phyloP scores from a whole-genome alignment of 139 green algal genomes.

The Chlorella sp. region DNA sequence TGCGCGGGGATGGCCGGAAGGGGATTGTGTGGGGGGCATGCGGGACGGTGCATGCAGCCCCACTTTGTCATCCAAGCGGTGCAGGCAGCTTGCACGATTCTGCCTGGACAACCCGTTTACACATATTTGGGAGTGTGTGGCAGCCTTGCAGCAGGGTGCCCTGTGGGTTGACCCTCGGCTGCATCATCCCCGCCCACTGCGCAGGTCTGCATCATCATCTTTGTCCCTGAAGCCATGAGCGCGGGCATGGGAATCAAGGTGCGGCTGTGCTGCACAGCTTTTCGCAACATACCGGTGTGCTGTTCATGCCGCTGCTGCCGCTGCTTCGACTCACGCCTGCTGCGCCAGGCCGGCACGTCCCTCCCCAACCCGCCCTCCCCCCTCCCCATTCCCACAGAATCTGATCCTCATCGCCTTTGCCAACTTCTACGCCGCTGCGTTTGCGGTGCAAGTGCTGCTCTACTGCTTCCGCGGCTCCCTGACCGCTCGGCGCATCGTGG shows the following conservation, averaged over 20 bases:
- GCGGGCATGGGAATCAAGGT: conserved; percentile 39
- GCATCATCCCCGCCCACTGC: not conserved
- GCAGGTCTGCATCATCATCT: conserved; percentile 47
- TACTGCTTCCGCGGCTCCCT: conserved; percentile 34
- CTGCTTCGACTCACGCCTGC: too few species aligned
- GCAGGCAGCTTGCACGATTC: too few species aligned
- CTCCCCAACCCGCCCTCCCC: too few species aligned
- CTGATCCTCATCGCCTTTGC: conserved; percentile 54
- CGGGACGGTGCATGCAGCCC: not conserved
- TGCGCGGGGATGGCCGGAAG: not conserved
- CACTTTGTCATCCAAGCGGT: not conserved
- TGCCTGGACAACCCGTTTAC: too few species aligned
- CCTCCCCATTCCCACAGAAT: conserved; percentile 4
- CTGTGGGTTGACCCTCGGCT: too few species aligned
- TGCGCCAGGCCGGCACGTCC: too few species aligned
- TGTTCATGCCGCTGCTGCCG: too few species aligned
- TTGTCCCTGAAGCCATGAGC: conserved; percentile 17
- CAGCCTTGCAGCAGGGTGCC: too few species aligned
- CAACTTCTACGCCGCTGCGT: conserved; percentile 37
- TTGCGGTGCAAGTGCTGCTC: conserved; percentile 39
- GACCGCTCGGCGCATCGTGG: conserved; percentile 44
- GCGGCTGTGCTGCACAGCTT: too few species aligned
- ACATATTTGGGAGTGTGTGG: too few species aligned
- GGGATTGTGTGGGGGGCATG: not conserved
- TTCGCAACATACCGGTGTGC: too few species aligned